phyloP scores from a whole-genome alignment of 2,329 filamentous ascomycete genomes.

The Fonsecaea multimorphosa region DNA sequence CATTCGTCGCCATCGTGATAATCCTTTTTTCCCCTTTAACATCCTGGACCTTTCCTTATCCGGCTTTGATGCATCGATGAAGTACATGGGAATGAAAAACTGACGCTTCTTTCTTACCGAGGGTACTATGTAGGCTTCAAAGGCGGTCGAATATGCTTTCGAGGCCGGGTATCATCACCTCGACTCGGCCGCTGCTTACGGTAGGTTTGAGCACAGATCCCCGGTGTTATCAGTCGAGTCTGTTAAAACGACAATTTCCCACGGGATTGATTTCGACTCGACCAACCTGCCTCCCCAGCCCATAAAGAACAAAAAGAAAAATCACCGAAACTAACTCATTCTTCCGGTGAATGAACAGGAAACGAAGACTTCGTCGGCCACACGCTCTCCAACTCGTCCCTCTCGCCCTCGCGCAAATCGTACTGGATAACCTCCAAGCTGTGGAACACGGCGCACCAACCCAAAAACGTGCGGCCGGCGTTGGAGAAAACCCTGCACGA shows the following conservation, averaged over 20 bases:
- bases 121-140: constrained; percentile 29
- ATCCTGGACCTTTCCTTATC: too few species aligned
- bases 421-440: constrained; percentile 82
- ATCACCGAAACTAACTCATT: too few species aligned
- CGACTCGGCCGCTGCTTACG: constrained; percentile 47
- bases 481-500: constrained; percentile 49
- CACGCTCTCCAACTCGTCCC: constrained; percentile 65
- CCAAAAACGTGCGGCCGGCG: constrained; percentile 66
- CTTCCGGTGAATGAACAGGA: constrained; percentile 41
- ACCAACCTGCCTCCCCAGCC: too few species aligned
- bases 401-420: constrained; percentile 64
- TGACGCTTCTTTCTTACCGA: too few species aligned
- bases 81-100: too few species aligned
- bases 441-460: constrained; percentile 73
- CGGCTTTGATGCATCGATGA: too few species aligned
- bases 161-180: constrained; percentile 49
- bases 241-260: background rate
- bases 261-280: background rate
- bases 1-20: too few species aligned
- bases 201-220: constrained; percentile 29
- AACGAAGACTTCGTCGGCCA: constrained; percentile 74
- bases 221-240: background rate
- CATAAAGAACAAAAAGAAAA: too few species aligned
- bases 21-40: too few species aligned
- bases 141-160: constrained; percentile 45